phyloP scores from a whole-genome alignment of 225 moss, liverwort and hornwort species.

The Climacium dendroides region DNA sequence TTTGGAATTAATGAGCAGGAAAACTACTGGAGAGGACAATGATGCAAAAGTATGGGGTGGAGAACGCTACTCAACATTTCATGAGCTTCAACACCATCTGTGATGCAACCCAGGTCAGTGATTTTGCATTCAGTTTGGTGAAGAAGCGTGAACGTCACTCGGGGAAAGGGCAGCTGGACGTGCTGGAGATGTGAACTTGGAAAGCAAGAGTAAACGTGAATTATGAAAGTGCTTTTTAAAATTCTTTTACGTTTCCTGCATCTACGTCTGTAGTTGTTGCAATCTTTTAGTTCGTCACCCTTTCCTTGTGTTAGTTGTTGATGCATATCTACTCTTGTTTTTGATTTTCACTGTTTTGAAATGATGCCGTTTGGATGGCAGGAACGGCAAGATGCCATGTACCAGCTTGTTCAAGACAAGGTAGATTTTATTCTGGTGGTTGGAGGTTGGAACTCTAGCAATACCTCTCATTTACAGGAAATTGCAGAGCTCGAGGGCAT shows the following conservation, averaged over 20 bases:
- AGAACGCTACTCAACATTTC: slow-evolving; percentile 54
- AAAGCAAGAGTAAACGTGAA: not conserved
- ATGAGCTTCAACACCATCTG: slow-evolving; percentile 96
- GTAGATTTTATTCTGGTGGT: slow-evolving; percentile 71
- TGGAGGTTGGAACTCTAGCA: slow-evolving; percentile 85
- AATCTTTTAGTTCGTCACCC: not conserved
- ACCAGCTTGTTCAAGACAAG: slow-evolving; percentile 53
- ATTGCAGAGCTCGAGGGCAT: slow-evolving; percentile 65
- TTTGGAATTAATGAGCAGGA: slow-evolving; percentile 8
- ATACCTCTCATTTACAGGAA: slow-evolving; percentile 86
- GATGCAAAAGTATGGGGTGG: slow-evolving; percentile 71
- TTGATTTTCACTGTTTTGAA: not conserved
- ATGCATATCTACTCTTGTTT: not conserved
- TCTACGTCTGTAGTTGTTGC: not conserved
- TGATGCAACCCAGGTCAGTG: slow-evolving; percentile 70
- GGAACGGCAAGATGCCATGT: slow-evolving; percentile 89
- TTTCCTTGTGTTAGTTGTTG: not conserved
- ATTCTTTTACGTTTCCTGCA: not conserved
- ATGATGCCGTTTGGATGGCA: not conserved
- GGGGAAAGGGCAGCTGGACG: not conserved
- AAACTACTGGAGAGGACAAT: slow-evolving; percentile 71
- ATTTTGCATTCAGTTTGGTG: not conserved
- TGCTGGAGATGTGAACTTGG: not conserved
- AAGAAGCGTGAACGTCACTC: not conserved
- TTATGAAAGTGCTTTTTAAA: not conserved